Evolutionary conservation across 2,329 filamentous ascomycete genomes (phyloP).

Genomic region (Coniochaeta sp.): DNA sequence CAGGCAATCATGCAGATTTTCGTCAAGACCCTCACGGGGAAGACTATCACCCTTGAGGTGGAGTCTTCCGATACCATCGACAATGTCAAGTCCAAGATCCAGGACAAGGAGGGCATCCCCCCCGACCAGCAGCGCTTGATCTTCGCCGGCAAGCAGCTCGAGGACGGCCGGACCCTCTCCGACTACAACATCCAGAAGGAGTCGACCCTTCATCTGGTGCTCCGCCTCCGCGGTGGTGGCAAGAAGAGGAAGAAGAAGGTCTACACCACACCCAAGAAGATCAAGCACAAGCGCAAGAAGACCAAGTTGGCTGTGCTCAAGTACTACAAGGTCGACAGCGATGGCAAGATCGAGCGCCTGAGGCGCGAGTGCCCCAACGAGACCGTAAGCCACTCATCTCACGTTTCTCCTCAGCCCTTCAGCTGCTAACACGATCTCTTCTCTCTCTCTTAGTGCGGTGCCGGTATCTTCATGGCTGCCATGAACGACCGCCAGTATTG

Average conservation of each 20-base stretch:
- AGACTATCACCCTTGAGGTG: constrained; percentile 99
- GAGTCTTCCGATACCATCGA: constrained; percentile 99
- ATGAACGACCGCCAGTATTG: constrained; percentile 99
- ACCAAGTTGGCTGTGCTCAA: constrained; percentile 99
- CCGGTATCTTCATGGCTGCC: constrained; percentile 99
- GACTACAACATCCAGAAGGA: constrained; percentile 99
- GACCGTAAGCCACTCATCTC: constrained; percentile 53
- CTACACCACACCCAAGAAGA: constrained; percentile 99
- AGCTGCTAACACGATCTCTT: not conserved
- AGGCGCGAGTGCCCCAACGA: constrained; percentile 93
- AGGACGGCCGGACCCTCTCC: constrained; percentile 96
- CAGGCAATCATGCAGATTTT: constrained; percentile 71
- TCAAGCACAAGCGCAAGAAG: constrained; percentile 99
- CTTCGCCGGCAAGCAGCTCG: constrained; percentile 99
- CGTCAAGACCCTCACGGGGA: constrained; percentile 89
- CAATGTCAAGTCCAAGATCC: constrained; percentile 98
- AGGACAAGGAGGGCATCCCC: constrained; percentile 99
- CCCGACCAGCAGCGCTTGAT: constrained; percentile 99
- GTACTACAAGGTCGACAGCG: constrained; percentile 99
- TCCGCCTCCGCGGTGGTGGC: constrained; percentile 94
- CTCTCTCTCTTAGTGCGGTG: constrained; percentile 66
- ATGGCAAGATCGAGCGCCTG: constrained; percentile 99
- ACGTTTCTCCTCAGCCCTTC: not conserved
- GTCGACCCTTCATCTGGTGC: constrained; percentile 94
- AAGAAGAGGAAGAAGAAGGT: constrained; percentile 99